Conservation (phyloP, 495 filamentous ascomycete genomes). For the Parathielavia appendiculata region DNA sequence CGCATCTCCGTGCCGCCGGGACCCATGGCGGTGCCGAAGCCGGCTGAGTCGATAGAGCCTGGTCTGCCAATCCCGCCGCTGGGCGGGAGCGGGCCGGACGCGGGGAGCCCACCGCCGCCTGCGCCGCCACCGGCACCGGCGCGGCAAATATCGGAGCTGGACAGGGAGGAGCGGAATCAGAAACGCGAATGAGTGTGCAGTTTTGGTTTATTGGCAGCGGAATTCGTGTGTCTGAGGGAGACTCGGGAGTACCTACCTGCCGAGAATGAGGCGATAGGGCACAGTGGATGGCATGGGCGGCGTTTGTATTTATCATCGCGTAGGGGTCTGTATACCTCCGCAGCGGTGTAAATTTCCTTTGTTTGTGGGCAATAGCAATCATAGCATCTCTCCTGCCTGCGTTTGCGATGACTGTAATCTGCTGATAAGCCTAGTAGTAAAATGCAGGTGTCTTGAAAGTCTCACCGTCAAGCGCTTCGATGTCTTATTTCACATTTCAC, state of each 20-base stretch:
- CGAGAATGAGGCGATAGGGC: constrained; percentile 21
- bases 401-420: background rate
- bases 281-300: constrained; percentile 20
- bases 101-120: constrained; percentile 20
- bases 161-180: background rate
- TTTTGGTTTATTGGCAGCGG: background rate
- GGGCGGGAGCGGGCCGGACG: constrained; percentile 2
- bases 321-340: constrained; percentile 11
- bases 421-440: background rate
- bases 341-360: constrained; percentile 18
- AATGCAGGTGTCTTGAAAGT: no score
- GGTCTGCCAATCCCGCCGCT: constrained; percentile 24
- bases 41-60: constrained; percentile 23
- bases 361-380: background rate
- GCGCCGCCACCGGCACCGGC: constrained; percentile 24
- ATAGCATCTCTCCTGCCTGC: background rate
- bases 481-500: background rate
- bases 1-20: constrained; percentile 45
- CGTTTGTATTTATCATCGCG: constrained; percentile 16
- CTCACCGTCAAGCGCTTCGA: background rate
- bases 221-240: background rate
- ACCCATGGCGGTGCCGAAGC: constrained; percentile 44
- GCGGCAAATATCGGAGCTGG: background rate
- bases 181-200: background rate
- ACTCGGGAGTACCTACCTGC: constrained; percentile 6